Evolutionary conservation across 2,329 filamentous ascomycete species (phyloP).

Genomic region (Penicillium sp.): DNA sequence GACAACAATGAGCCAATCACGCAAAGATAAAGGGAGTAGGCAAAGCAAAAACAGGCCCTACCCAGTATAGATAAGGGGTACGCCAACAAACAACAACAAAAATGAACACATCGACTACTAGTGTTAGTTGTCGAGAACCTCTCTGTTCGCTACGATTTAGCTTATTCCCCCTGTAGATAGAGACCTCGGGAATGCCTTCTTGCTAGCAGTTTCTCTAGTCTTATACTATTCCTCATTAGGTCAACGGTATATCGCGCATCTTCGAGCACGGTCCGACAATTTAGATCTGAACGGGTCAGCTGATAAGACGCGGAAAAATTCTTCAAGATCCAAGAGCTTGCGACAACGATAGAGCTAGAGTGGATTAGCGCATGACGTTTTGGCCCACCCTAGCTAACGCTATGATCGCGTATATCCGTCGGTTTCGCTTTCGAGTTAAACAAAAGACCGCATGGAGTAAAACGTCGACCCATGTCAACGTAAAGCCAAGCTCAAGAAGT

Average conservation of each 20-base stretch:
- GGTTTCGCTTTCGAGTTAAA: background rate
- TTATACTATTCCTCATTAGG: background rate
- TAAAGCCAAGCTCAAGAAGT: background rate
- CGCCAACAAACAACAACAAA: background rate
- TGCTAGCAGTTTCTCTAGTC: background rate
- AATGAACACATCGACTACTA: no score
- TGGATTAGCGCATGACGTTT: conserved; percentile 7
- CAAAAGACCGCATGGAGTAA: background rate
- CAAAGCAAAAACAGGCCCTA: background rate
- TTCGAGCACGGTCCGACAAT: background rate
- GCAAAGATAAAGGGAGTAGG: background rate
- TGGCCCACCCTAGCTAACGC: background rate
- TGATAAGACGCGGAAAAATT: background rate
- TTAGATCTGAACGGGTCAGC: background rate
- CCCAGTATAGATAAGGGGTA: background rate
- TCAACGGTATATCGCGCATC: background rate
- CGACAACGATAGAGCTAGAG: background rate
- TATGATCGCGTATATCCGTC: background rate
- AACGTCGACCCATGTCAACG: background rate
- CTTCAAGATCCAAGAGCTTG: background rate
- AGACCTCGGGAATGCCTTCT: no score
- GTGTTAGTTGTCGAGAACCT: background rate
- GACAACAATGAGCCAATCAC: background rate
- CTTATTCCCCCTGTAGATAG: background rate
- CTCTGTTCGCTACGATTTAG: background rate